These are phyloP conservation scores for Coemansia nantahalensis DNA, from an alignment of 192 early-diverging fungal genomes.

Conservation along the genomic window DNA sequence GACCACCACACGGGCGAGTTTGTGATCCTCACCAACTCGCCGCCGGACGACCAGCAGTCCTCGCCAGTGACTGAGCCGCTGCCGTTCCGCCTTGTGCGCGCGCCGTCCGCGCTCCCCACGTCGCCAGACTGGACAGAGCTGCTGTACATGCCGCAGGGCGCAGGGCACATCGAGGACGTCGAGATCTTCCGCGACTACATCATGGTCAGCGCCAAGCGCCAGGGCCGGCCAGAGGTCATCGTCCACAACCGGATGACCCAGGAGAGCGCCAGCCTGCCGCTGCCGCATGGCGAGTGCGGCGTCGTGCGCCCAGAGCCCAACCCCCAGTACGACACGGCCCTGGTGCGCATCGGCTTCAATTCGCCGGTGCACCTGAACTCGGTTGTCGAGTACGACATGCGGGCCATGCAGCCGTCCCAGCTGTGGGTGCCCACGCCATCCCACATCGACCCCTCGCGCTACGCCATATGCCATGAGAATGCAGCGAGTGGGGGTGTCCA, in stretches of 20 bases:
- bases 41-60: conserved; percentile 1
- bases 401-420: conserved; percentile 9
- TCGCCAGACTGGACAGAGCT: conserved; percentile 59
- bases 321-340: conserved; percentile 54
- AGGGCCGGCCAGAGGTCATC: conserved; percentile 33
- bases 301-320: conserved; percentile 60
- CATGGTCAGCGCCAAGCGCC: conserved; percentile 38
- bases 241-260: conserved; percentile 21
- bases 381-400: conserved; percentile 68
- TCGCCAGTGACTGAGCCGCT: conserved; percentile 29
- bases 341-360: conserved; percentile 45
- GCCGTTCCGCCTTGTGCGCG: conserved; percentile 64
- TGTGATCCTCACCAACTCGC: conserved; percentile 48
- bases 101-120: conserved; percentile 33
- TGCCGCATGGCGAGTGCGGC: conserved; percentile 49
- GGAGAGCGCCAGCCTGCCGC: conserved; percentile 15
- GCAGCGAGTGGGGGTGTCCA: conserved; percentile 25
- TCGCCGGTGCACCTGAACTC: conserved; percentile 66
- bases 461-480: conserved; percentile 22
- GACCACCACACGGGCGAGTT: conserved; percentile 65
- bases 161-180: conserved; percentile 72
- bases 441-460: conserved; percentile 27
- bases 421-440: conserved; percentile 36
- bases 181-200: conserved; percentile 62
- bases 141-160: conserved; percentile 51